Evolutionary conservation across 2,329 filamentous ascomycete species (phyloP).

Genomic region (Pestalotiopsis sp.): DNA sequence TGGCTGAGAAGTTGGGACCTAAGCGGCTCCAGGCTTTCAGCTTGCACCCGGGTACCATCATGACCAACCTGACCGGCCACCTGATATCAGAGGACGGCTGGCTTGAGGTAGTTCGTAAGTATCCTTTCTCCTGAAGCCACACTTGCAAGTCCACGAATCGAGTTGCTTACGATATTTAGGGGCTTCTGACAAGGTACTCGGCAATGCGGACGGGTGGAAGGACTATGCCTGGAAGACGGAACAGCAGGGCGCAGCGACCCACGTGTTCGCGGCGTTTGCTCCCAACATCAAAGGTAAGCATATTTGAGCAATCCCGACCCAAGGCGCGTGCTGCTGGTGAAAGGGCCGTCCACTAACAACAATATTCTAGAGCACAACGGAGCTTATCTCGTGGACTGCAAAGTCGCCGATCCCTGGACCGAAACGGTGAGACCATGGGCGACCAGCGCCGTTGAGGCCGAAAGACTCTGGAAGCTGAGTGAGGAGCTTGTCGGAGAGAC

Average conservation of each 20-base stretch:
- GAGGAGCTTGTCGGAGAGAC: constrained; percentile 30
- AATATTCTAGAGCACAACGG: background rate
- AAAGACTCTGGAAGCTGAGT: constrained; percentile 21
- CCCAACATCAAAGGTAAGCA: background rate
- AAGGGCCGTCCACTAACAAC: too few species aligned
- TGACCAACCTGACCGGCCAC: background rate
- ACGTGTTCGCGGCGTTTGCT: constrained; percentile 34
- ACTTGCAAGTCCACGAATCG: background rate
- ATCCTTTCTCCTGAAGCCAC: too few species aligned
- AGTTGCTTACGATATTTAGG: background rate
- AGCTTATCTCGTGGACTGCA: background rate
- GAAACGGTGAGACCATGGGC: constrained; percentile 21
- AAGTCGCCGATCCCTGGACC: background rate
- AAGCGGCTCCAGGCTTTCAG: background rate
- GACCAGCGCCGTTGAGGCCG: constrained; percentile 22
- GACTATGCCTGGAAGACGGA: constrained; percentile 22
- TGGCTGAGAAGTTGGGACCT: background rate
- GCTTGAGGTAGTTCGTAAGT: background rate
- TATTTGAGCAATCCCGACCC: background rate
- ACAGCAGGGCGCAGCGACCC: constrained; percentile 32
- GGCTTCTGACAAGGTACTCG: background rate
- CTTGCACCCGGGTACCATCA: background rate
- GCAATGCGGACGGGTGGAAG: background rate
- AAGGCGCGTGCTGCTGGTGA: background rate
- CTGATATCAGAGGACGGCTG: background rate